phyloP scores from a whole-genome alignment of 257 asterid species.

The Ligustrum vulgare region DNA sequence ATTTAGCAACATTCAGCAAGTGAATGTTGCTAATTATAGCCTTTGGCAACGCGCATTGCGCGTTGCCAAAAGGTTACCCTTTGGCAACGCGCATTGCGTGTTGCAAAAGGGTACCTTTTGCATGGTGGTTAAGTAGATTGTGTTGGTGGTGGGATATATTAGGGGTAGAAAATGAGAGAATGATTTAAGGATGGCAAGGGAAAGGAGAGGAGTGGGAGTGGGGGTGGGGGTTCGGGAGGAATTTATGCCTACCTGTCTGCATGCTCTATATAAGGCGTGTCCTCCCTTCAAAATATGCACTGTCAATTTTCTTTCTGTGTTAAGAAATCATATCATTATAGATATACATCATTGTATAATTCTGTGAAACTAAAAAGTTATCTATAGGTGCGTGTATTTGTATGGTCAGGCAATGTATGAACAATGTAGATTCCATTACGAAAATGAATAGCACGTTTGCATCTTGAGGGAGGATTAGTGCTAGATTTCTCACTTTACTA shows the following conservation, averaged over 20 bases:
- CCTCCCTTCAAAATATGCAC: neutral
- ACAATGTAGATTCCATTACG: neutral
- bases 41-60: too few relatives aligned
- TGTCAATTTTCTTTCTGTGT: neutral
- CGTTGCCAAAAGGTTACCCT: too few relatives aligned
- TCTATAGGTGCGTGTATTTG: neutral
- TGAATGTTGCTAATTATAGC: too few relatives aligned
- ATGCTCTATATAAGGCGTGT: neutral
- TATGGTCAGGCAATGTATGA: neutral
- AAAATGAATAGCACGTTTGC: neutral
- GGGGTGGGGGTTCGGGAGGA: neutral
- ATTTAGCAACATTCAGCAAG: too few relatives aligned
- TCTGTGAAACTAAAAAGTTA: neutral
- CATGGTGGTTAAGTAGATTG: too few relatives aligned
- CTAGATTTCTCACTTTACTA: neutral
- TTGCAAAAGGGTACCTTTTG: too few relatives aligned
- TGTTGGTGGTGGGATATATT: too few relatives aligned
- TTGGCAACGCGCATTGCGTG: too few relatives aligned
- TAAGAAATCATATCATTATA: neutral
- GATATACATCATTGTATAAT: too few relatives aligned
- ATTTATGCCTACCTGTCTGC: neutral
- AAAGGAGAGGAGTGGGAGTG: too few relatives aligned
- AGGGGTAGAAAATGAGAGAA: too few relatives aligned
- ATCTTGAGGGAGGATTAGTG: neutral
- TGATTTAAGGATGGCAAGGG: too few relatives aligned